A percentile compares a stretch with the other conserved stretches of the same genome.
Evolutionary conservation across 345 rosid species (phyloP).

Genomic region (Theobroma cacao): DNA sequence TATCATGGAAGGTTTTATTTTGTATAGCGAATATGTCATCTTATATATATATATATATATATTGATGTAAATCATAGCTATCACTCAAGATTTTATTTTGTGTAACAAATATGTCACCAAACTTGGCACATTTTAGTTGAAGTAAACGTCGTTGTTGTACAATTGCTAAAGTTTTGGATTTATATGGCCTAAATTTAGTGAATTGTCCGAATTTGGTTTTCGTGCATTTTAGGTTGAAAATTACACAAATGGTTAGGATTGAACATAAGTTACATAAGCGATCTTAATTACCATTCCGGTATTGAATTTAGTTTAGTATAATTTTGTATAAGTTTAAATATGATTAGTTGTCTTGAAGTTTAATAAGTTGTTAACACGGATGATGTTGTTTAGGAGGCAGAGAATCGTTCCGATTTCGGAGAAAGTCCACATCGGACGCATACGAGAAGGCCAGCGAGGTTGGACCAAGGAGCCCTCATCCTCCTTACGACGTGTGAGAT

Average conservation of each 20-base stretch:
- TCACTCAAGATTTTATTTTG: not conserved
- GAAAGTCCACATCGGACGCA: conserved; percentile 75
- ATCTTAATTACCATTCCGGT: not conserved
- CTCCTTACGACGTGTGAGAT: conserved; percentile 86
- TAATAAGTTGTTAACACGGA: not conserved
- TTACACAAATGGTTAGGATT: not conserved
- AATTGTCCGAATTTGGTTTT: not conserved
- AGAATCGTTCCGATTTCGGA: conserved; percentile 75
- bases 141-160: not conserved
- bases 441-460: conserved; percentile 60
- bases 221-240: not conserved
- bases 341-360: not conserved
- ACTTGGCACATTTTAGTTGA: not conserved
- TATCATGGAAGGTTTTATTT: too few relatives aligned
- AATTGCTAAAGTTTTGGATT: not conserved
- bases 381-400: conserved; percentile 53
- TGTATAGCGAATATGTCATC: too few relatives aligned
- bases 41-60: too few relatives aligned
- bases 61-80: not conserved
- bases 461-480: conserved; percentile 68
- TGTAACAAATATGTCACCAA: not conserved
- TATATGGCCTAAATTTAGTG: not conserved
- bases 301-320: not conserved
- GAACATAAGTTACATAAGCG: not conserved
- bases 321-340: too few relatives aligned